A percentile compares a stretch with the other conserved stretches of the same genome.
Conservation (phyloP, 2,329 filamentous ascomycete genomes). For the Fusarium solani-melongenae region DNA sequence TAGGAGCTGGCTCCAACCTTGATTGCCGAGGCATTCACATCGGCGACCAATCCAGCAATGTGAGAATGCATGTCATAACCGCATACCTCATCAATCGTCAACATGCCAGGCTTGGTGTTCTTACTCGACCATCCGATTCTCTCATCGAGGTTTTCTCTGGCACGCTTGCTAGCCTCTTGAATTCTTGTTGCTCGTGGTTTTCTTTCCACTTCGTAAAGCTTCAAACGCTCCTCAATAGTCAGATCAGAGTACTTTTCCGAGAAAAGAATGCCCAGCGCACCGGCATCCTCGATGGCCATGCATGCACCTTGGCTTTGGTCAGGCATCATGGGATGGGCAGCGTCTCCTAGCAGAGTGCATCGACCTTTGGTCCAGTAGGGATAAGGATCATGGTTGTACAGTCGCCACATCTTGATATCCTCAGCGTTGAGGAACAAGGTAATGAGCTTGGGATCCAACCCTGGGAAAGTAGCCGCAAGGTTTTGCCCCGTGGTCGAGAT, state of each 20-base stretch:
- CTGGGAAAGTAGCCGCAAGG: conserved; percentile 66
- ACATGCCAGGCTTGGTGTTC: conserved; percentile 64
- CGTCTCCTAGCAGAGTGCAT: conserved; percentile 69
- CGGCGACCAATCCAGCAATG: conserved; percentile 23
- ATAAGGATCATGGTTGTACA: conserved; percentile 60
- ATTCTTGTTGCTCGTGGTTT: conserved; percentile 61
- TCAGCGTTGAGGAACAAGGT: conserved; percentile 66
- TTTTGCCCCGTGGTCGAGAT: conserved; percentile 62
- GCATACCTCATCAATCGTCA: conserved; percentile 74
- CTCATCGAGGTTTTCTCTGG: conserved; percentile 64
- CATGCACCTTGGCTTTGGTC: conserved; percentile 74
- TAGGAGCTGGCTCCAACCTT: background rate
- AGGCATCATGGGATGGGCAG: conserved; percentile 75
- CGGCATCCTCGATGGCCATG: conserved; percentile 74
- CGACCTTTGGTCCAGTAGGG: conserved; percentile 59
- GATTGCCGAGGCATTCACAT: background rate
- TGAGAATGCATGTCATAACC: conserved; percentile 54
- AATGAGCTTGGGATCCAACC: conserved; percentile 65
- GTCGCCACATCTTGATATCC: conserved; percentile 70
- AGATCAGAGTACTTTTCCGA: conserved; percentile 51
- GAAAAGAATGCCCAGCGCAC: conserved; percentile 69
- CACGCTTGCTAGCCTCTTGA: conserved; percentile 62
- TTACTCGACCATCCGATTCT: conserved; percentile 33
- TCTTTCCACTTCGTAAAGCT: conserved; percentile 60
- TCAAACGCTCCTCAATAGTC: conserved; percentile 55